These are phyloP conservation scores for Drechmeria coniospora DNA, from an alignment of 2,329 filamentous ascomycete species.

Conservation along the genomic window DNA sequence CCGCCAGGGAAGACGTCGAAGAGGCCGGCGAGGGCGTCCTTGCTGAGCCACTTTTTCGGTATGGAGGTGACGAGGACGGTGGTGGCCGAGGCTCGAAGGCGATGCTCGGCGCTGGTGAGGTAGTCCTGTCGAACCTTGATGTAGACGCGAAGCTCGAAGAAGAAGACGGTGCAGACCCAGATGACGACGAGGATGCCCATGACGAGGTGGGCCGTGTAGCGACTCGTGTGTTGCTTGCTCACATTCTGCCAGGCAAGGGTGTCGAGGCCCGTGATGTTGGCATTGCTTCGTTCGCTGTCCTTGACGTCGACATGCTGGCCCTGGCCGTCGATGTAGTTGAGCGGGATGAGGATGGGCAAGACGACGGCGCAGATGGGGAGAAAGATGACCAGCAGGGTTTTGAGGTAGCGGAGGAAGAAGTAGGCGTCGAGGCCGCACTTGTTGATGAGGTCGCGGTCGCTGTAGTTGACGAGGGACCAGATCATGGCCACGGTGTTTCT, in stretches of 20 bases:
- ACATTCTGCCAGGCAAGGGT: conserved; percentile 81
- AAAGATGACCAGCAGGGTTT: conserved; percentile 74
- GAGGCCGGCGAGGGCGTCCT: conserved; percentile 64
- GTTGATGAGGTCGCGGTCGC: conserved; percentile 72
- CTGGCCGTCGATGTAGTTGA: conserved; percentile 63
- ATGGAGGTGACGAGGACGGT: conserved; percentile 89
- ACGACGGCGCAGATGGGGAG: conserved; percentile 64
- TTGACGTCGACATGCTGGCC: conserved; percentile 36
- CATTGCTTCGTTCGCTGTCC: conserved; percentile 14
- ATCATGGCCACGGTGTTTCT: conserved; percentile 34
- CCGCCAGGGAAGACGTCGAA: conserved; percentile 96
- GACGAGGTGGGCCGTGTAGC: conserved; percentile 74
- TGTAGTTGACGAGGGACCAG: conserved; percentile 47
- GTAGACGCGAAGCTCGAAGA: conserved; percentile 71
- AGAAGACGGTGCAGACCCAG: conserved; percentile 80
- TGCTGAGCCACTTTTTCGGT: conserved; percentile 75
- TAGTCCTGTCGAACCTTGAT: conserved; percentile 90
- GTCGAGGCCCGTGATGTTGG: conserved; percentile 46
- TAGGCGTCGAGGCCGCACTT: conserved; percentile 95
- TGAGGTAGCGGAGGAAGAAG: conserved; percentile 83
- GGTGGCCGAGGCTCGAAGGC: conserved; percentile 81
- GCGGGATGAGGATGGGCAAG: conserved; percentile 68
- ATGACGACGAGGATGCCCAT: conserved; percentile 63
- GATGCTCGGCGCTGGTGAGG: conserved; percentile 85
- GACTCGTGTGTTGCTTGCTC: conserved; percentile 41